These are phyloP conservation scores for Tricholoma hemisulphureum DNA, from an alignment of 768 basidiomycete species.

Conservation along the genomic window DNA sequence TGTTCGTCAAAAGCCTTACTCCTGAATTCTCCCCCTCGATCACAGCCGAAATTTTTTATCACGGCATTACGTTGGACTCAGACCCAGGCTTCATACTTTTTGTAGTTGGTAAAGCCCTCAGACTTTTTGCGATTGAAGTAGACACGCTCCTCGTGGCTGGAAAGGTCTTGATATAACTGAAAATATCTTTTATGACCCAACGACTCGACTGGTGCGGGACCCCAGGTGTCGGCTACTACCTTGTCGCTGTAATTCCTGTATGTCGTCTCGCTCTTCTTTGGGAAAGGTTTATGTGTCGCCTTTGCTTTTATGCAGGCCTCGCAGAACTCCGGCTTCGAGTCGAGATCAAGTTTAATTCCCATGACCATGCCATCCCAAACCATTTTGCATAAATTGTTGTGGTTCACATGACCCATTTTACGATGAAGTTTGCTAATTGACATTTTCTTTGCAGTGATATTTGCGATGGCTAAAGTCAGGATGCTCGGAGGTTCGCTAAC, in stretches of 20 bases:
- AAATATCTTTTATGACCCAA: too few species aligned
- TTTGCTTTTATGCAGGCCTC: slow-evolving; percentile 25
- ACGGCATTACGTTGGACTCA: too few species aligned
- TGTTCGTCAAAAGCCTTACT: not conserved
- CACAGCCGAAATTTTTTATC: too few species aligned
- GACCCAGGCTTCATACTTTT: too few species aligned
- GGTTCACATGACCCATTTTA: slow-evolving; percentile 34
- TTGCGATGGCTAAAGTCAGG: slow-evolving; percentile 8
- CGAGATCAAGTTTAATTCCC: slow-evolving; percentile 28
- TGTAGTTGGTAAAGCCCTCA: too few species aligned
- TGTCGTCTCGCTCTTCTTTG: too few species aligned
- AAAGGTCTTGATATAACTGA: too few species aligned
- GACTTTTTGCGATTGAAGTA: too few species aligned
- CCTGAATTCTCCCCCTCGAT: too few species aligned
- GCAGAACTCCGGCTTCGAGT: slow-evolving; percentile 23
- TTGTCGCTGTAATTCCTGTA: not conserved
- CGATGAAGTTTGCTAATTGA: slow-evolving; percentile 32
- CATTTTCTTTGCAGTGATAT: slow-evolving; percentile 10
- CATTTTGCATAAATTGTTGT: slow-evolving; percentile 23
- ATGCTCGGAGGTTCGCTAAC: slow-evolving; percentile 6
- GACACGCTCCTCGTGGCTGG: too few species aligned
- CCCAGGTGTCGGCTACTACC: not conserved
- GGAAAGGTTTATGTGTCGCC: not conserved
- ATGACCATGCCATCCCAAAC: slow-evolving; percentile 26
- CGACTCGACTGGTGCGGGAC: too few species aligned